Base-by-base conservation (phyloP, 768 basidiomycete species). In the Fibroporia radiculosa region DNA sequence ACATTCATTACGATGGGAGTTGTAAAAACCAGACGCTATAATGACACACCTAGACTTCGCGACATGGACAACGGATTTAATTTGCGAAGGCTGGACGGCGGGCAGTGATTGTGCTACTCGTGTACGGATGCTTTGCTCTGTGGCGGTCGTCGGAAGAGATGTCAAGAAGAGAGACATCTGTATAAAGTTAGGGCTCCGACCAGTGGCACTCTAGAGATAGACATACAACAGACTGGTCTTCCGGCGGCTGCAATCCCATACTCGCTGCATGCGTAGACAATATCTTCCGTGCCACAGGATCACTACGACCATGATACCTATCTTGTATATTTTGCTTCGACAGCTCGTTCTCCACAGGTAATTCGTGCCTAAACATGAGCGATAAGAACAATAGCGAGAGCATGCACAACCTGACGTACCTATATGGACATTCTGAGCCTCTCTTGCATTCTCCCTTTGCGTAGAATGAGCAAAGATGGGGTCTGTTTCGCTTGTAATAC, bases 401-500 rank as follows among this genome's bases (percentile, higher is more conserved):
- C 2, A 18, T 10, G 29, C 35, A 28, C 31, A 1, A n/a, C 11
- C 10, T 7, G 13, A 63, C 72, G 44, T 46, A 79, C 81, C 82
- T 64, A 64, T 91, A 98, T 1, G 96, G 96, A 62, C 96, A 99
- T 48, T 95, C 92, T 12, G 68, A 66, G 6, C 96, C 96, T 33
- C 96, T 79, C 31, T 74, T 90, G 62, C 96, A 99, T 44, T 93
- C 87, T 0, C 96, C 96, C 66, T 98, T 99, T 40, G 75, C 82
- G 60, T 83, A 98, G 75, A 98, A 98, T 2, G 88, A 90, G 63
- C 96, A 99, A 12, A 96, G 59, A 52, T 97, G 87, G 36, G 96
- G 91, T 44, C 86, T 70, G 66, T 98, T 99, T 45, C 95, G 82
- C 65, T 97, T 96, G 70, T 98, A 98, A 62, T 92, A 92, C 0